phyloP scores from a whole-genome alignment of 2,329 filamentous ascomycete species.

The Fusarium buharicum region DNA sequence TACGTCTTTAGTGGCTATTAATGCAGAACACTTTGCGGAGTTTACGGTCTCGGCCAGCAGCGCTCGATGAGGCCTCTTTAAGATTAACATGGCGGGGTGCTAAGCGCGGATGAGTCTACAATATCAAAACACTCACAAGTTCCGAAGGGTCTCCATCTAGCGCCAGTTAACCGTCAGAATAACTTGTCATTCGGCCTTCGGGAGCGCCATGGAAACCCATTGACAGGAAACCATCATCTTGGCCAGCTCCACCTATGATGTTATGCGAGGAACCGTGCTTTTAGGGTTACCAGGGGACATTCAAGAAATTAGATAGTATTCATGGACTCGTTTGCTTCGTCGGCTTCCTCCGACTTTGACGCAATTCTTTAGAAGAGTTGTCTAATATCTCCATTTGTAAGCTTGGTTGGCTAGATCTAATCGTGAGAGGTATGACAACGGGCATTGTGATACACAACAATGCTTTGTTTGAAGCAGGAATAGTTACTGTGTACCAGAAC shows the following conservation, averaged over 20 bases:
- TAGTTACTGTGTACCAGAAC: not conserved
- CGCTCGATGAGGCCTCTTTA: conserved; percentile 9
- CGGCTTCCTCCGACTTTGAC: conserved; percentile 37
- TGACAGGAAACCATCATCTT: conserved; percentile 19
- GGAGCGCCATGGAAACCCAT: conserved; percentile 19
- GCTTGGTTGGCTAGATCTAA: conserved; percentile 12
- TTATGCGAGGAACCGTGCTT: conserved; percentile 25
- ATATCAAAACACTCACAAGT: conserved; percentile 3
- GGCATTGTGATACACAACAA: conserved; percentile 40
- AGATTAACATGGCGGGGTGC: conserved; percentile 15
- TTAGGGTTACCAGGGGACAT: conserved; percentile 11
- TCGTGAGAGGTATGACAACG: conserved; percentile 9
- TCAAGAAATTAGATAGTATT: conserved; percentile 12
- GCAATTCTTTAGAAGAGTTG: conserved; percentile 20
- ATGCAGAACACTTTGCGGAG: not conserved
- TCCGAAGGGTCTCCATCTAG: conserved; percentile 10
- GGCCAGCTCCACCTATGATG: conserved; percentile 36
- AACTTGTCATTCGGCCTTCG: not conserved
- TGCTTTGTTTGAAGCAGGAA: conserved; percentile 36
- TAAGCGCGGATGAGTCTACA: conserved; percentile 10
- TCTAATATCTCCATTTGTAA: conserved; percentile 25
- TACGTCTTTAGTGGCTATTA: conserved; percentile 1
- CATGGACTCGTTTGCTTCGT: conserved; percentile 2
- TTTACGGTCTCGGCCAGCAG: conserved; percentile 4
- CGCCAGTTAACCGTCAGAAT: conserved; percentile 14